Evolutionary conservation across 306 rosid species (phyloP).

Genomic region (Carpinus fangiana): DNA sequence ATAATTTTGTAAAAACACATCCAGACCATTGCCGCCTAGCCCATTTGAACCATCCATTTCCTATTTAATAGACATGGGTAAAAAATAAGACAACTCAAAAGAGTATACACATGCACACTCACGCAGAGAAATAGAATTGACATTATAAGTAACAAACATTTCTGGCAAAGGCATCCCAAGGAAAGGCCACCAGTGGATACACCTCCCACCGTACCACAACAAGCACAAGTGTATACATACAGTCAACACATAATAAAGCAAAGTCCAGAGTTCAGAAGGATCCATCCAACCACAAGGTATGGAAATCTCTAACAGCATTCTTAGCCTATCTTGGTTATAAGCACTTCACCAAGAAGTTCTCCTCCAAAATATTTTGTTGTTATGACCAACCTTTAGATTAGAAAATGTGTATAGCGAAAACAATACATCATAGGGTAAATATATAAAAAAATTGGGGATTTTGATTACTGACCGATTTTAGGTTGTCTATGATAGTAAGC

Average conservation of each 20-base stretch:
- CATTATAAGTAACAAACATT: constrained; percentile 18
- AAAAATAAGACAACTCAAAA: constrained; percentile 13
- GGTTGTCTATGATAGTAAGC: neutral
- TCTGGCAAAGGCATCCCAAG: neutral
- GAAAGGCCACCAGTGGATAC: neutral
- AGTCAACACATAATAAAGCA: neutral
- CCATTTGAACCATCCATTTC: constrained; percentile 59
- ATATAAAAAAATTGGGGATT: neutral
- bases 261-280: neutral
- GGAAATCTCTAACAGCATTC: neutral
- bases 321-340: neutral
- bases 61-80: constrained; percentile 25
- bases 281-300: neutral
- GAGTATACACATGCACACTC: constrained; percentile 6
- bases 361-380: neutral
- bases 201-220: neutral
- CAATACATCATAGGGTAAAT: neutral
- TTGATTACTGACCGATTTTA: neutral
- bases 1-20: constrained; percentile 65
- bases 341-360: neutral
- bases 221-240: neutral
- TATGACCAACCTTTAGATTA: neutral
- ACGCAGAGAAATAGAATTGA: constrained; percentile 6
- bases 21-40: constrained; percentile 51
- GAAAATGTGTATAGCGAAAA: neutral